phyloP scores from a whole-genome alignment of 495 filamentous ascomycete genomes.

The Penicillium alfredii region DNA sequence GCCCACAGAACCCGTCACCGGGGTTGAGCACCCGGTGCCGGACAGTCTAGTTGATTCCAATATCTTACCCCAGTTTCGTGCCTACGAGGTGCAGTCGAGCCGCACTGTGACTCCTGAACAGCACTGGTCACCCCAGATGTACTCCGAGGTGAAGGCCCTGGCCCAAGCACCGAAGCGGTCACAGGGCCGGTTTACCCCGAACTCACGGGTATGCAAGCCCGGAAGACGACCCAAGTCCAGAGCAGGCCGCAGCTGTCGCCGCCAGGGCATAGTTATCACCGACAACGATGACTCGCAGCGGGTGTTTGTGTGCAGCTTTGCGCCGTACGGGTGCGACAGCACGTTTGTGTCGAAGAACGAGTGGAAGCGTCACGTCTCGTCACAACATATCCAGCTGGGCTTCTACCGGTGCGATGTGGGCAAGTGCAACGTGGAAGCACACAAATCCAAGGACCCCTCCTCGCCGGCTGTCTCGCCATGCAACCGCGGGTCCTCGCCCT shows the following conservation, averaged over 20 bases:
- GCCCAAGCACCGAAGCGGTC: slow-evolving; percentile 2
- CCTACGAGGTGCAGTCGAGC: too few relatives aligned
- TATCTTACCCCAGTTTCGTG: slow-evolving; percentile 6
- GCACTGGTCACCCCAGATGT: slow-evolving; percentile 6
- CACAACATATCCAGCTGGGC: slow-evolving; percentile 72
- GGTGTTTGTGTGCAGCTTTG: slow-evolving; percentile 75
- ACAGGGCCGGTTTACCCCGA: slow-evolving; percentile 2
- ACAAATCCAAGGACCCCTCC: background rate
- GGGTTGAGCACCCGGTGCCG: slow-evolving; percentile 16
- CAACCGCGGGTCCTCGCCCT: background rate
- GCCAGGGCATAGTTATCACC: slow-evolving; percentile 6
- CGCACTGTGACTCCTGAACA: slow-evolving; percentile 15
- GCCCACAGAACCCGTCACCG: slow-evolving; percentile 16
- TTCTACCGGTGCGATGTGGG: slow-evolving; percentile 77
- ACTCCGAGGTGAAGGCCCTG: background rate
- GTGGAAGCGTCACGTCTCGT: slow-evolving; percentile 86
- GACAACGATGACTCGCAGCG: slow-evolving; percentile 42
- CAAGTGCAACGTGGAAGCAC: slow-evolving; percentile 47
- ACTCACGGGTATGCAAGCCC: slow-evolving; percentile 7
- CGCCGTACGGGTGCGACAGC: slow-evolving; percentile 73
- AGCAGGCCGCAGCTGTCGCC: slow-evolving; percentile 8
- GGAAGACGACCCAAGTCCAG: slow-evolving; percentile 6
- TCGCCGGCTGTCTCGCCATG: too few relatives aligned
- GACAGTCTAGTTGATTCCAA: slow-evolving; percentile 8
- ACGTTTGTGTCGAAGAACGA: slow-evolving; percentile 92